Percentiles rank a stretch among this genome's conserved stretches.
Evolutionary conservation across 371 early-diverging fungal species (phyloP).

Genomic region (Mucor velutinosus): DNA sequence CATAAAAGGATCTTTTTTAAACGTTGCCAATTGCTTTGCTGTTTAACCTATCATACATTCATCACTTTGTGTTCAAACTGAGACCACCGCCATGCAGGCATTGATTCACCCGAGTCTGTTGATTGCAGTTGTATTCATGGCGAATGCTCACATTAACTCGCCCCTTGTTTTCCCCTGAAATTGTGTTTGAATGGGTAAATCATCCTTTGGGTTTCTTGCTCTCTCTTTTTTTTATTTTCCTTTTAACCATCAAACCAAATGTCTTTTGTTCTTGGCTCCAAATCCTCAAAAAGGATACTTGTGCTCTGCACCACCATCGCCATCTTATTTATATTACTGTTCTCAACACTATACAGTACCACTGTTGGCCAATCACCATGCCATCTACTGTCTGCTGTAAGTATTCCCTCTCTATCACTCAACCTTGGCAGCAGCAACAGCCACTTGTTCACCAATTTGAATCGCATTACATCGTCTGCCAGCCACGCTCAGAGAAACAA

Average conservation of each 20-base stretch:
- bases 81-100: neutral
- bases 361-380: neutral
- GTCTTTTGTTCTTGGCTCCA: neutral
- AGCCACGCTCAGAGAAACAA: conserved; percentile 1
- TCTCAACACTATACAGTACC: neutral
- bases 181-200: neutral
- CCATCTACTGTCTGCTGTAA: neutral
- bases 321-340: conserved; percentile 3
- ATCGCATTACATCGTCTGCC: conserved; percentile 10
- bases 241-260: neutral
- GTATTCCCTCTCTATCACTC: conserved; percentile 12
- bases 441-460: conserved; percentile 10
- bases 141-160: neutral
- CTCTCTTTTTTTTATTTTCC: neutral
- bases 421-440: neutral
- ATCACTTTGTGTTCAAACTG: neutral
- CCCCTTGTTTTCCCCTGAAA: neutral
- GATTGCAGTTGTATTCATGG: neutral
- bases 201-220: neutral
- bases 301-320: neutral
- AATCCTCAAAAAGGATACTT: conserved; percentile 8
- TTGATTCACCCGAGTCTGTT: neutral
- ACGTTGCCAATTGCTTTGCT: neutral
- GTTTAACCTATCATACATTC: neutral
- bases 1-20: neutral